A percentile compares a stretch with the other conserved stretches of the same genome.
These are phyloP conservation scores for Pluteus cervinus DNA, from an alignment of 768 basidiomycete species.

Conservation along the genomic window DNA sequence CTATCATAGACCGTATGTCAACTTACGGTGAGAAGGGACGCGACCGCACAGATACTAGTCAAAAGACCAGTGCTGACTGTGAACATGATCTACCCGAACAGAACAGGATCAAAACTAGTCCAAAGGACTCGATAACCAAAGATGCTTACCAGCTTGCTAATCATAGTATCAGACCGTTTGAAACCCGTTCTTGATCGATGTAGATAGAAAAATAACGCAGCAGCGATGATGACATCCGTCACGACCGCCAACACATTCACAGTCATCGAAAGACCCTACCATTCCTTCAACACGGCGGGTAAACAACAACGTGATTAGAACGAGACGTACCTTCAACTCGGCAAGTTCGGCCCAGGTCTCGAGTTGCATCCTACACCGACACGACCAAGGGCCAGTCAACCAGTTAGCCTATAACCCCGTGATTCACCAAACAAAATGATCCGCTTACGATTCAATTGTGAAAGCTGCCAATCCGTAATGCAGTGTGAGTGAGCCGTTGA, in stretches of 20 bases:
- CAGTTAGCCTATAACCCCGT: too few relatives aligned
- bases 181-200: conserved; percentile 33
- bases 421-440: too few relatives aligned
- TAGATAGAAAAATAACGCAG: conserved; percentile 36
- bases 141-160: conserved; percentile 40
- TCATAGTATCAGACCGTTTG: conserved; percentile 34
- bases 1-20: too few relatives aligned
- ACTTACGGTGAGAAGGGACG: conserved; percentile 29
- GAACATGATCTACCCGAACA: background rate
- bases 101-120: conserved; percentile 40
- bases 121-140: conserved; percentile 43
- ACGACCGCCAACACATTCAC: conserved; percentile 42
- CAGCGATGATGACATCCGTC: conserved; percentile 41
- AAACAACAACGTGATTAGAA: background rate
- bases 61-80: background rate
- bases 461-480: too few relatives aligned
- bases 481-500: too few relatives aligned
- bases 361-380: conserved; percentile 35
- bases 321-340: conserved; percentile 33
- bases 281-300: conserved; percentile 5
- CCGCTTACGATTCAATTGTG: conserved; percentile 43
- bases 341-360: conserved; percentile 37
- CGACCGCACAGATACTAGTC: conserved; percentile 29
- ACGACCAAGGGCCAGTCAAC: conserved; percentile 3
- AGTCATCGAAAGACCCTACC: conserved; percentile 48